phyloP scores from a whole-genome alignment of 306 rosid genomes.

The Ammopiptanthus mongolicus region DNA sequence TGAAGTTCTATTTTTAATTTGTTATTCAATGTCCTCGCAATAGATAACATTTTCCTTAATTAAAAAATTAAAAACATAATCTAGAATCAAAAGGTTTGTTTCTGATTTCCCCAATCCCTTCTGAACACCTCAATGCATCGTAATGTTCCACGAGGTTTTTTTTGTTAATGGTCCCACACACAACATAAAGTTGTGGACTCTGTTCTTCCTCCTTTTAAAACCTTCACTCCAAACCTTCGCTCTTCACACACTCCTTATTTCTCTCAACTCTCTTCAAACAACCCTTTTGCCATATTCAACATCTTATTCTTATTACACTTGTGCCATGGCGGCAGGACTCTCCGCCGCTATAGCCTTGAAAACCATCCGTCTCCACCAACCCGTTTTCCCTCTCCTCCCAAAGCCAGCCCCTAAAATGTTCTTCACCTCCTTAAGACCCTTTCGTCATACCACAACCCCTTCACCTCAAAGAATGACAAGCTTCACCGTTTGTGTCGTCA shows the following conservation, averaged over 20 bases:
- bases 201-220: not conserved
- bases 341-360: slow-evolving; percentile 47
- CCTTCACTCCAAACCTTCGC: not conserved
- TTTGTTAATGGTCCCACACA: not conserved
- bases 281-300: not conserved
- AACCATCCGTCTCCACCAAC: slow-evolving; percentile 45
- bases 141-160: too few relatives aligned
- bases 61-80: too few relatives aligned
- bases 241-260: not conserved
- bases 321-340: slow-evolving; percentile 72
- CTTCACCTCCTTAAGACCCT: slow-evolving; percentile 26
- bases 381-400: slow-evolving; percentile 15
- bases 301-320: not conserved
- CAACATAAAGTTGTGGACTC: not conserved
- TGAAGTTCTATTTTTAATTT: too few relatives aligned
- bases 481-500: slow-evolving; percentile 58
- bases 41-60: too few relatives aligned
- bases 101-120: too few relatives aligned
- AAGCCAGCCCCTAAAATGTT: slow-evolving; percentile 34
- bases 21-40: too few relatives aligned
- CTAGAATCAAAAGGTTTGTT: too few relatives aligned
- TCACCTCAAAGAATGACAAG: slow-evolving; percentile 32
- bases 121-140: too few relatives aligned
- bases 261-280: not conserved
- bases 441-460: slow-evolving; percentile 14